Conservation (phyloP, 768 basidiomycete species). For the Xanthoconium purpureum region DNA sequence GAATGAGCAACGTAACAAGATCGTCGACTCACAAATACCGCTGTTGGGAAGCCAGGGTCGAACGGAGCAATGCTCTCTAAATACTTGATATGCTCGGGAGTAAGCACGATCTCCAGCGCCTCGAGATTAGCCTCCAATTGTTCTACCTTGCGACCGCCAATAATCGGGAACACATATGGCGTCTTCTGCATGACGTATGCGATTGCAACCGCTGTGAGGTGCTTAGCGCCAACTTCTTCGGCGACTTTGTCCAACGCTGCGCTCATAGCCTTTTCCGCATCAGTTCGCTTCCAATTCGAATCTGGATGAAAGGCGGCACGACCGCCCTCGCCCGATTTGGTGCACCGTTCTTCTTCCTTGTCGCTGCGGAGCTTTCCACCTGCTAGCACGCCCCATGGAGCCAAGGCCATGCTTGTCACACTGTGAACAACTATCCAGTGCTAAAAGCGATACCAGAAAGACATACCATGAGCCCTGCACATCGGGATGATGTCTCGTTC, state of each 20-base stretch:
- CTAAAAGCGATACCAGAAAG: background rate
- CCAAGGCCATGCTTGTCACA: conserved; percentile 31
- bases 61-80: conserved; percentile 38
- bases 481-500: conserved; percentile 45
- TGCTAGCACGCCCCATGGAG: conserved; percentile 37
- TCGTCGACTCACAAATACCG: conserved; percentile 30
- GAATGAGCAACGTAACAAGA: background rate
- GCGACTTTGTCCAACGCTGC: conserved; percentile 39
- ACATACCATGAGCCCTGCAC: conserved; percentile 25
- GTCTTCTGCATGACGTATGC: conserved; percentile 46
- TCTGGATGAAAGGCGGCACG: background rate
- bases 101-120: conserved; percentile 40
- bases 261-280: conserved; percentile 32
- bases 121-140: conserved; percentile 42
- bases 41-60: conserved; percentile 38
- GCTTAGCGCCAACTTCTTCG: conserved; percentile 36
- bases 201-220: conserved; percentile 39
- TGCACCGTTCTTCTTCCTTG: conserved; percentile 30
- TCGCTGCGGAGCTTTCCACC: conserved; percentile 34
- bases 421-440: background rate
- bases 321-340: conserved; percentile 17
- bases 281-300: conserved; percentile 34
- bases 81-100: conserved; percentile 36
- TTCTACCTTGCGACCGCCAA: conserved; percentile 44
- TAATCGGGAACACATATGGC: conserved; percentile 43